Evolutionary conservation across 305 asterid genomes (phyloP).

Genomic region (Plantago rigida): DNA sequence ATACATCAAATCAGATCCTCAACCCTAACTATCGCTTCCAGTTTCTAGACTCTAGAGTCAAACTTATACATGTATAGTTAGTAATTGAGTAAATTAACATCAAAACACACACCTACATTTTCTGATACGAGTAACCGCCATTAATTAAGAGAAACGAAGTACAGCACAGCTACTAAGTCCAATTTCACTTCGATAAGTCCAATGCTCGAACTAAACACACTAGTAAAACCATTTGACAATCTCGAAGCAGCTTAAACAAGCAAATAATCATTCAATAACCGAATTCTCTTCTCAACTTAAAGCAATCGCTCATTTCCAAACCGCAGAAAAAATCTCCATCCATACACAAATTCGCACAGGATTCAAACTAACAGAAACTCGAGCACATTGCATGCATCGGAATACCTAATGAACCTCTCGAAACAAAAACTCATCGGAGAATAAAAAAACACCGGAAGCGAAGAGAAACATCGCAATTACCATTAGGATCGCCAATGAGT

Average conservation of each 20-base stretch:
- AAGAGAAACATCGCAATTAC: conserved; percentile 32
- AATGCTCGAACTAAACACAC: too few relatives aligned
- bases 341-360: conserved; percentile 3
- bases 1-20: conserved; percentile 15
- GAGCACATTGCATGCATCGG: conserved; percentile 33
- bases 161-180: too few relatives aligned
- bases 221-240: too few relatives aligned
- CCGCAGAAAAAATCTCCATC: not conserved
- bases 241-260: too few relatives aligned
- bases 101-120: too few relatives aligned
- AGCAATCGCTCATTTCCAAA: not conserved
- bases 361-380: conserved; percentile 24
- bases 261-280: not conserved
- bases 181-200: too few relatives aligned
- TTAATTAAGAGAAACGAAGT: too few relatives aligned
- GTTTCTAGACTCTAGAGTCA: too few relatives aligned
- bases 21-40: not conserved
- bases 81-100: too few relatives aligned
- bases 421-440: conserved; percentile 14
- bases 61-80: too few relatives aligned
- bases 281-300: not conserved
- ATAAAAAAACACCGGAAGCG: not conserved
- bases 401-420: conserved; percentile 20
- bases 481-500: conserved; percentile 87
- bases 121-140: too few relatives aligned